Percentiles rank a stretch among this genome's conserved stretches.
Conservation (phyloP, 495 filamentous ascomycete genomes). For the Penicillium riverlandense region DNA sequence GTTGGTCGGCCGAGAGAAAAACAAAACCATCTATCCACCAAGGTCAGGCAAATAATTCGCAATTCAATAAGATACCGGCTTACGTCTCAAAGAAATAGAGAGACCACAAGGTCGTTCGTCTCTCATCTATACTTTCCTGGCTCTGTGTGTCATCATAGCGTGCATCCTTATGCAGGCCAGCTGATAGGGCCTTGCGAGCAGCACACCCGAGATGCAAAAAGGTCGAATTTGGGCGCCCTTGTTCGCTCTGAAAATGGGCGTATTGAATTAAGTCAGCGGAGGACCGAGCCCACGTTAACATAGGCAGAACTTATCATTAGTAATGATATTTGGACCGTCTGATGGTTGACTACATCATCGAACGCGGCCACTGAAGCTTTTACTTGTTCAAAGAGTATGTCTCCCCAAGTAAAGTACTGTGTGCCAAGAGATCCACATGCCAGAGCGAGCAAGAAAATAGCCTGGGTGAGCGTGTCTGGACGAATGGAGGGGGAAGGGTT, state of each 20-base stretch:
- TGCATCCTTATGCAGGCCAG: slow-evolving; percentile 37
- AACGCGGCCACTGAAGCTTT: slow-evolving; percentile 24
- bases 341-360: slow-evolving; percentile 38
- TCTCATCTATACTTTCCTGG: slow-evolving; percentile 23
- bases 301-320: slow-evolving; percentile 34
- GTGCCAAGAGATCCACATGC: slow-evolving; percentile 27
- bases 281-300: not conserved
- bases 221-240: slow-evolving; percentile 35
- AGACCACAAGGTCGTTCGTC: slow-evolving; percentile 35
- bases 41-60: no score
- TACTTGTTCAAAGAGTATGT: slow-evolving; percentile 32
- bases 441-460: slow-evolving; percentile 24
- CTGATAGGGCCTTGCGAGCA: slow-evolving; percentile 31
- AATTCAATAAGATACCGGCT: not conserved
- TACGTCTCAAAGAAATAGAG: slow-evolving; percentile 38
- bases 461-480: slow-evolving; percentile 19
- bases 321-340: slow-evolving; percentile 34
- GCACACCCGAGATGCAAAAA: slow-evolving; percentile 34
- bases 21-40: slow-evolving; percentile 29
- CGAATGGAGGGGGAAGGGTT: slow-evolving; percentile 9
- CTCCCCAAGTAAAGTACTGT: slow-evolving; percentile 30
- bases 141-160: slow-evolving; percentile 18
- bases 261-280: slow-evolving; percentile 9
- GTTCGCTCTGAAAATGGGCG: slow-evolving; percentile 37
- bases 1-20: slow-evolving; percentile 35